These are phyloP conservation scores for Penicillium thymicola DNA, from an alignment of 2,329 filamentous ascomycete species.

Conservation along the genomic window DNA sequence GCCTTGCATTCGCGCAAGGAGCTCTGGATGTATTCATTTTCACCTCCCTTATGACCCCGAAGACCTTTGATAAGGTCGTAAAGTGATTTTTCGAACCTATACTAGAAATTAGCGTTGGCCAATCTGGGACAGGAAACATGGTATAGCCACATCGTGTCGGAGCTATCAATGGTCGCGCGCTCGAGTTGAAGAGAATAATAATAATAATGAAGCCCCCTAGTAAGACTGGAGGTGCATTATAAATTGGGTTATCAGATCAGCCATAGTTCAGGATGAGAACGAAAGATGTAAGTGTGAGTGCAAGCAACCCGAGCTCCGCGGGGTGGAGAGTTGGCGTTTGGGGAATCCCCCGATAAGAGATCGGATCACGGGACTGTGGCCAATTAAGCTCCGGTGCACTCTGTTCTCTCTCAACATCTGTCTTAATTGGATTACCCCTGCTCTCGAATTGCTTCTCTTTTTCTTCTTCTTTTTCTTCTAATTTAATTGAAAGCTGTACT, in stretches of 20 bases:
- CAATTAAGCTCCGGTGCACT: not conserved
- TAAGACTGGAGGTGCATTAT: not conserved
- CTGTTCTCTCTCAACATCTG: not conserved
- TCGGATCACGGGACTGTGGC: constrained; percentile 24
- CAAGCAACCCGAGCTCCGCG: constrained; percentile 6
- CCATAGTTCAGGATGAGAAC: not conserved
- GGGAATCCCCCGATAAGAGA: constrained; percentile 18
- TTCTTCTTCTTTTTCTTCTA: not conserved
- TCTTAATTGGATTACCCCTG: not conserved
- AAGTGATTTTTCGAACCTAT: constrained; percentile 97
- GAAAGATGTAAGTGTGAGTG: not conserved
- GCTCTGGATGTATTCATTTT: constrained; percentile 92
- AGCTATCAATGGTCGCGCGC: not conserved
- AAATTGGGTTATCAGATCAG: not conserved
- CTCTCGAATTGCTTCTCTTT: not conserved
- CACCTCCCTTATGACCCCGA: constrained; percentile 90
- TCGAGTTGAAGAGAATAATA: not conserved
- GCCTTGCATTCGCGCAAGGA: constrained; percentile 91
- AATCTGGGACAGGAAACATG: not conserved
- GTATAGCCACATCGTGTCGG: constrained; percentile 1
- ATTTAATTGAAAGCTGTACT: not conserved
- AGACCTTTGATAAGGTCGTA: constrained; percentile 98
- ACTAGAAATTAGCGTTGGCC: not conserved
- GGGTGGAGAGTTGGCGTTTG: constrained; percentile 1
- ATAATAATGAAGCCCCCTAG: not conserved